Evolutionary conservation across 2,329 filamentous ascomycete species (phyloP).

Genomic region (Teratosphaeria viscida): DNA sequence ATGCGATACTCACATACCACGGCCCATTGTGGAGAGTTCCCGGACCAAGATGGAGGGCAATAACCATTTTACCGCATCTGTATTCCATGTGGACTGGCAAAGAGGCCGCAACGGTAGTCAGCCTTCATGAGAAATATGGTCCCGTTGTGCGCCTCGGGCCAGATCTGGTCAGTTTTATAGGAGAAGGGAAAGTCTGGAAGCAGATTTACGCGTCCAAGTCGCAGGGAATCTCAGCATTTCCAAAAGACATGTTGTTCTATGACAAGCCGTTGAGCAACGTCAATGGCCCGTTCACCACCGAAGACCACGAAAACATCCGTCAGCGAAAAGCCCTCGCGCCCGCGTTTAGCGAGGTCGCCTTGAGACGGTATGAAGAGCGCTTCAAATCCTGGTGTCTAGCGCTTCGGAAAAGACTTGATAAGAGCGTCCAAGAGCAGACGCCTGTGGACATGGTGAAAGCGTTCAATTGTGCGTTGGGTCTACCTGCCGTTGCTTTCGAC

Average conservation of each 20-base stretch:
- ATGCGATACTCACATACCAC: no score
- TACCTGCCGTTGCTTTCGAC: no score
- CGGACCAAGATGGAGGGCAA: no score
- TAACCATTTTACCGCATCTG: no score
- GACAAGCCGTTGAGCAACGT: neutral
- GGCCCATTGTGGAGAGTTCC: no score
- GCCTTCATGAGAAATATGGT: conserved; percentile 29
- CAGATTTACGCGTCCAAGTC: conserved; percentile 21
- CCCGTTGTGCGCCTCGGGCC: conserved; percentile 31
- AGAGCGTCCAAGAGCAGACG: no score
- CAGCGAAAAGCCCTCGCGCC: conserved; percentile 8
- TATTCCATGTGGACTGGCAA: conserved; percentile 4
- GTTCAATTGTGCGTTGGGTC: no score
- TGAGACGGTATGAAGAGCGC: conserved; percentile 4
- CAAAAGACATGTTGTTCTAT: conserved; percentile 6
- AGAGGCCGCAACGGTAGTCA: conserved; percentile 9
- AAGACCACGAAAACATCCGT: neutral
- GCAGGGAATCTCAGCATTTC: conserved; percentile 12
- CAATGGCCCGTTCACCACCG: neutral
- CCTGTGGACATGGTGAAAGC: no score
- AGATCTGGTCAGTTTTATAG: conserved; percentile 28
- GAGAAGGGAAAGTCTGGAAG: conserved; percentile 14
- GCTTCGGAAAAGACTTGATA: no score
- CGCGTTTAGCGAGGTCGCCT: conserved; percentile 20
- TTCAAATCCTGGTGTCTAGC: no score